Conservation (phyloP, 2,329 filamentous ascomycete species). For the Sporothrix variecibatus region DNA sequence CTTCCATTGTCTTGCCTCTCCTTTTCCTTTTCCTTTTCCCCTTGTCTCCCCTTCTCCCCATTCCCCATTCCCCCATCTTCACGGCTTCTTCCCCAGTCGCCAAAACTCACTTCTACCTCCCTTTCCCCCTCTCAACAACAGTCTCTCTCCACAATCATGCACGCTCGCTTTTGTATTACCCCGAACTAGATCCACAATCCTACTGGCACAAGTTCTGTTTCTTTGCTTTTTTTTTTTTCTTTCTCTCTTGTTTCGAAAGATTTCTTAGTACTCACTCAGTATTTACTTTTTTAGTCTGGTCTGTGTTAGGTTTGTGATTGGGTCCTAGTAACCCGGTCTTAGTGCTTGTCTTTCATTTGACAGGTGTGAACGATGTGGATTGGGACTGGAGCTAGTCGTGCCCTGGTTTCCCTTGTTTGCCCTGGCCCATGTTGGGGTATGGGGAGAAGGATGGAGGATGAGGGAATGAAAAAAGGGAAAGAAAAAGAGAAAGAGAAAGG, state of each 20-base stretch:
- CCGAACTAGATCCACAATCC: neutral
- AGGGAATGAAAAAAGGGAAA: too few relatives aligned
- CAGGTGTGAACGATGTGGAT: neutral
- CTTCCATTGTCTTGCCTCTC: neutral
- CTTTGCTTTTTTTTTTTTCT: neutral
- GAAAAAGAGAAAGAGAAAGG: too few relatives aligned
- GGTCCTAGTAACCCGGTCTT: neutral
- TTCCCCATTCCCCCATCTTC: neutral
- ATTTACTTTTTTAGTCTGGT: neutral
- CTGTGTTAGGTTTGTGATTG: neutral
- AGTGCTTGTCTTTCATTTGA: neutral
- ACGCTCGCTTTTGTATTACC: neutral
- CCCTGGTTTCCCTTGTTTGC: neutral
- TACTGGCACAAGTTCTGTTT: neutral
- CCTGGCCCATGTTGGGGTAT: neutral
- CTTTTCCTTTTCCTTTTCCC: neutral
- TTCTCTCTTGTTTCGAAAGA: neutral
- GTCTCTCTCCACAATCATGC: neutral
- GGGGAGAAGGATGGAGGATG: neutral
- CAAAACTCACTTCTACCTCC: neutral
- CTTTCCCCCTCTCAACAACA: neutral
- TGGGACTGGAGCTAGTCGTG: neutral
- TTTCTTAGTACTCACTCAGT: neutral
- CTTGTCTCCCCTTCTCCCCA: neutral
- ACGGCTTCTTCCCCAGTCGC: neutral